Evolutionary conservation across 1,284 basidiomycete species (phyloP).

Genomic region (Takashimella koratensis): DNA sequence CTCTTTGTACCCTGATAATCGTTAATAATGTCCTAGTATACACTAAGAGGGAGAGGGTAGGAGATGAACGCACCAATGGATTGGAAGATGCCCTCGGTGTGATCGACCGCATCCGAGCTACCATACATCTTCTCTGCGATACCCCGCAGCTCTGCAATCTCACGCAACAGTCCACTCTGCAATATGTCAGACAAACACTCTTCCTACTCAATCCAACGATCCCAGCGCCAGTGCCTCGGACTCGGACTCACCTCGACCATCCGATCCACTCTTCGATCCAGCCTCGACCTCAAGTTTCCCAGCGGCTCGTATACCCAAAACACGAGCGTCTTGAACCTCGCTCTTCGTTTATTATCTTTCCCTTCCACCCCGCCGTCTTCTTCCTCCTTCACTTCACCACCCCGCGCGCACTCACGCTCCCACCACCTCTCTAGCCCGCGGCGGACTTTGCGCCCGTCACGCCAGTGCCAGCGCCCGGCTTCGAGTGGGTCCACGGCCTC

Average conservation of each 20-base stretch:
- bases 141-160: constrained; percentile 60
- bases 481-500: constrained; percentile 67
- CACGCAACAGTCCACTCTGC: constrained; percentile 77
- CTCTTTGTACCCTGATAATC: constrained; percentile 74
- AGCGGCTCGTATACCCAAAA: constrained; percentile 89
- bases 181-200: background rate
- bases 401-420: constrained; percentile 61
- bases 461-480: constrained; percentile 90
- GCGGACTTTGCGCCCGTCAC: constrained; percentile 83
- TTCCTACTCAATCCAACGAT: background rate
- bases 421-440: constrained; percentile 76
- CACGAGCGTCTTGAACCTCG: constrained; percentile 67
- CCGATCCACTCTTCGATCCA: constrained; percentile 76
- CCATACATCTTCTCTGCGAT: constrained; percentile 46
- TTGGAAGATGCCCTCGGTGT: constrained; percentile 76
- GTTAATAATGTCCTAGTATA: constrained; percentile 3
- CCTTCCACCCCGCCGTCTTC: constrained; percentile 48
- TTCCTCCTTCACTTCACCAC: constrained; percentile 58
- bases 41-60: too few relatives aligned
- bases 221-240: too few relatives aligned
- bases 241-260: constrained; percentile 75
- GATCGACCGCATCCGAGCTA: constrained; percentile 29
- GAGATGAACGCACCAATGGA: constrained; percentile 76
- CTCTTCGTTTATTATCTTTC: constrained; percentile 6
- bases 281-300: constrained; percentile 60